A percentile compares a stretch with the other conserved stretches of the same genome.
Evolutionary conservation across 495 filamentous ascomycete genomes (phyloP).

Genomic region (Daldinia concentrica): DNA sequence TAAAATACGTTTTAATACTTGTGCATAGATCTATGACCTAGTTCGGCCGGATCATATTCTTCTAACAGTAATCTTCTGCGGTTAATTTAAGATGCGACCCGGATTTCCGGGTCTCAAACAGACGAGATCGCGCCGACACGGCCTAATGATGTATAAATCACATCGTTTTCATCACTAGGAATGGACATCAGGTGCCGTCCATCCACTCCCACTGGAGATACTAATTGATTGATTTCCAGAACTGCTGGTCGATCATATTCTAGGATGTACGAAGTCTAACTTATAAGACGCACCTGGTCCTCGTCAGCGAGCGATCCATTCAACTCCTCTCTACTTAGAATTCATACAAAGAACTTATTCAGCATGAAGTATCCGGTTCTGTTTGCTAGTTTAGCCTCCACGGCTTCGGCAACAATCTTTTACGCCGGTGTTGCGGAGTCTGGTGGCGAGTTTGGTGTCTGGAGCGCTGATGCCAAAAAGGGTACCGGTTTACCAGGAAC

Average conservation of each 20-base stretch:
- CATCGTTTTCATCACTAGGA: neutral
- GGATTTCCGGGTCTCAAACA: neutral
- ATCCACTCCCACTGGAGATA: neutral
- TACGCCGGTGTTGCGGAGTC: conserved; percentile 64
- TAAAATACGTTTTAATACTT: conserved; percentile 5
- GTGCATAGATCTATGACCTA: neutral
- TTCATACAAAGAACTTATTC: neutral
- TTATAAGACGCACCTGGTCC: conserved; percentile 24
- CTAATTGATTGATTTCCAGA: conserved; percentile 1
- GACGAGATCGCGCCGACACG: conserved; percentile 7
- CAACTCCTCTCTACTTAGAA: neutral
- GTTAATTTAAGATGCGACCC: conserved; percentile 5
- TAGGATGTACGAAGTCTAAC: neutral
- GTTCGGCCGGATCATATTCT: neutral
- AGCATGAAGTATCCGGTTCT: conserved; percentile 48
- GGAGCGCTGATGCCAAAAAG: conserved; percentile 47
- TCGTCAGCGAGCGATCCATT: neutral
- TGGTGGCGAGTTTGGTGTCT: conserved; percentile 63
- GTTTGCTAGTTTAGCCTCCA: conserved; percentile 43
- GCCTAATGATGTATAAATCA: neutral
- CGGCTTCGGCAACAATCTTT: conserved; percentile 59
- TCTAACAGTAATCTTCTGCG: conserved; percentile 1
- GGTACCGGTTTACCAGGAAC: conserved; percentile 60
- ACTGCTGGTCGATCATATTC: neutral
- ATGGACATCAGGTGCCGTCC: neutral